These are phyloP conservation scores for Dothideomycetidae sp. DNA, from an alignment of 2,329 filamentous ascomycete genomes.

Conservation along the genomic window DNA sequence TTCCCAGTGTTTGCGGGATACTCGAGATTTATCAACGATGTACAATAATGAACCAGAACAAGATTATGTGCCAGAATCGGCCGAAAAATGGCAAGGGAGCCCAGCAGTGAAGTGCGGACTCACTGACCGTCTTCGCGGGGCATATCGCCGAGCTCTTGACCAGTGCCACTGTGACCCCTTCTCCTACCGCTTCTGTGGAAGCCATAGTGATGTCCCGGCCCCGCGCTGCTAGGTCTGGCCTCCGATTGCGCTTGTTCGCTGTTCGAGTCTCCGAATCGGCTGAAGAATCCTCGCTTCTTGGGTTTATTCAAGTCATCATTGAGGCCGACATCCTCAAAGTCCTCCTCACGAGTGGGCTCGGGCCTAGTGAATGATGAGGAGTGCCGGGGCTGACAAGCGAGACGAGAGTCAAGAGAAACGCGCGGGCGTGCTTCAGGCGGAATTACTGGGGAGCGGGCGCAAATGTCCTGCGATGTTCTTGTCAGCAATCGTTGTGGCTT, in stretches of 20 bases:
- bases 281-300: constrained; percentile 69
- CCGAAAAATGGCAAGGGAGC: constrained; percentile 20
- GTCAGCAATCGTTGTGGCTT: neutral
- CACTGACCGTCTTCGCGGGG: constrained; percentile 10
- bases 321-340: constrained; percentile 81
- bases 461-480: constrained; percentile 83
- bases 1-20: no score
- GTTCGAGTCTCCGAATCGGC: constrained; percentile 55
- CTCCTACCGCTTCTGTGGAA: constrained; percentile 54
- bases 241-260: constrained; percentile 12
- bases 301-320: constrained; percentile 57
- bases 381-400: constrained; percentile 31
- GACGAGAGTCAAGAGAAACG: constrained; percentile 66
- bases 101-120: no score
- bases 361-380: constrained; percentile 21
- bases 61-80: no score
- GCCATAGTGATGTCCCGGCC: constrained; percentile 24
- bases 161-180: constrained; percentile 54
- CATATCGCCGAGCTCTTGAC: constrained; percentile 57
- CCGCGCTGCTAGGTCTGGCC: constrained; percentile 16
- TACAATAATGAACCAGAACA: no score
- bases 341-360: constrained; percentile 43
- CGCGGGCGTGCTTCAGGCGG: constrained; percentile 47
- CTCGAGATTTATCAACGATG: no score
- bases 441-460: constrained; percentile 64